phyloP scores from a whole-genome alignment of 2,329 filamentous ascomycete genomes.

The Apiospora aurea region DNA sequence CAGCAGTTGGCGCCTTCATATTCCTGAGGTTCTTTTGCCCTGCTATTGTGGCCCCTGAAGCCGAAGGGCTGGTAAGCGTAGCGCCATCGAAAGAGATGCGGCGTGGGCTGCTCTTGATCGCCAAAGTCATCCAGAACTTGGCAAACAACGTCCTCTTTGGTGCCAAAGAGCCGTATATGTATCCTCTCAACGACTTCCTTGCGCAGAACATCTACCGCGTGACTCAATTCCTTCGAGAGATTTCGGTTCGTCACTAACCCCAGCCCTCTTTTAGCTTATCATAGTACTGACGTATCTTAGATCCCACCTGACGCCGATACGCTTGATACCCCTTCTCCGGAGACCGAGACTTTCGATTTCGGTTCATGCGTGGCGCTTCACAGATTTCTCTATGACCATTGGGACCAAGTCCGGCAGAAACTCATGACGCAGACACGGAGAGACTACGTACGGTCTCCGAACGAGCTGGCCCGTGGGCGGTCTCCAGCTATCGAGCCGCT shows the following conservation, averaged over 20 bases:
- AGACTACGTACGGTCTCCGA: conserved; percentile 62
- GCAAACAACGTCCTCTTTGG: conserved; percentile 77
- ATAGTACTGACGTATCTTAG: conserved; percentile 39
- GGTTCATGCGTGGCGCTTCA: conserved; percentile 75
- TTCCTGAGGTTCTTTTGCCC: conserved; percentile 77
- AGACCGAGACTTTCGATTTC: conserved; percentile 68
- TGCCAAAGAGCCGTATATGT: conserved; percentile 77
- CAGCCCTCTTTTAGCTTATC: neutral
- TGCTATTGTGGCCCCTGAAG: conserved; percentile 74
- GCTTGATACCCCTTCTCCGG: conserved; percentile 47
- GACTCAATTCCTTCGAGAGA: conserved; percentile 71
- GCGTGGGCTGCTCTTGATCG: conserved; percentile 71
- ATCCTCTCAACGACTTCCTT: conserved; percentile 72
- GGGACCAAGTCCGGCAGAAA: conserved; percentile 72
- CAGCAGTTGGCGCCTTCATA: conserved; percentile 74
- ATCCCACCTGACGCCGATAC: conserved; percentile 57
- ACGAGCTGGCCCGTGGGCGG: conserved; percentile 58
- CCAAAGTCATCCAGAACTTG: conserved; percentile 75
- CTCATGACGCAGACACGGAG: conserved; percentile 66
- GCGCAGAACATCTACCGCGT: conserved; percentile 73
- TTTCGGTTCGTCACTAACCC: conserved; percentile 59
- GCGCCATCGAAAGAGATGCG: conserved; percentile 73
- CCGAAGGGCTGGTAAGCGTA: conserved; percentile 67
- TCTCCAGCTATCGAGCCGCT: conserved; percentile 67
- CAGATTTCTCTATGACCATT: conserved; percentile 74